A percentile compares a stretch with the other conserved stretches of the same genome.
Evolutionary conservation across 805 yeast genomes (phyloP).

Genomic region (Yarrowia sp.): DNA sequence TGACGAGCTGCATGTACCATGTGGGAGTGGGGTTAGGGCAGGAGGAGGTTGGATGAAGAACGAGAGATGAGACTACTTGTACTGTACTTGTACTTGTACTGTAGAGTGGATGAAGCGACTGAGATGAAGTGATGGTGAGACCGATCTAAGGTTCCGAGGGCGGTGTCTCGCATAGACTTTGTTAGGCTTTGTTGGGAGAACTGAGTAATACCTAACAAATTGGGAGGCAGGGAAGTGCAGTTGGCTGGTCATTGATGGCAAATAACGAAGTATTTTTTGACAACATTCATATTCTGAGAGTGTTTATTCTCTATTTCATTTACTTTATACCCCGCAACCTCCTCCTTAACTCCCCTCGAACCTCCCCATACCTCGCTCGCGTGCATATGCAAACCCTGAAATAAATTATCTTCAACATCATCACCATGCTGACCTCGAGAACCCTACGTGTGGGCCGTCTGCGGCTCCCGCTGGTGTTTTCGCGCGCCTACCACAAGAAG

Average conservation of each 20-base stretch:
- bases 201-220: too few species aligned
- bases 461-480: conserved; percentile 19
- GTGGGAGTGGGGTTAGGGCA: not conserved
- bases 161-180: not conserved
- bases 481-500: conserved; percentile 9
- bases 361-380: not conserved
- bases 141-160: too few species aligned
- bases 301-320: too few species aligned
- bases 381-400: conserved; percentile 12
- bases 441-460: conserved; percentile 5
- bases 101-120: too few species aligned
- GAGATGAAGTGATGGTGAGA: too few species aligned
- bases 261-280: too few species aligned
- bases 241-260: too few species aligned
- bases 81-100: too few species aligned
- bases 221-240: too few species aligned
- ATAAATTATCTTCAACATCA: conserved; percentile 6
- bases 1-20: not conserved
- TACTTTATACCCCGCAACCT: too few species aligned
- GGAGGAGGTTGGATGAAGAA: not conserved
- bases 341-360: not conserved
- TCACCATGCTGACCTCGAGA: conserved; percentile 8
- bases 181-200: not conserved
- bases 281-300: too few species aligned
- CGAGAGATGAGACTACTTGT: too few species aligned